phyloP scores from a whole-genome alignment of 2,329 filamentous ascomycete genomes.

The Colletotrichum neosansevieriae region DNA sequence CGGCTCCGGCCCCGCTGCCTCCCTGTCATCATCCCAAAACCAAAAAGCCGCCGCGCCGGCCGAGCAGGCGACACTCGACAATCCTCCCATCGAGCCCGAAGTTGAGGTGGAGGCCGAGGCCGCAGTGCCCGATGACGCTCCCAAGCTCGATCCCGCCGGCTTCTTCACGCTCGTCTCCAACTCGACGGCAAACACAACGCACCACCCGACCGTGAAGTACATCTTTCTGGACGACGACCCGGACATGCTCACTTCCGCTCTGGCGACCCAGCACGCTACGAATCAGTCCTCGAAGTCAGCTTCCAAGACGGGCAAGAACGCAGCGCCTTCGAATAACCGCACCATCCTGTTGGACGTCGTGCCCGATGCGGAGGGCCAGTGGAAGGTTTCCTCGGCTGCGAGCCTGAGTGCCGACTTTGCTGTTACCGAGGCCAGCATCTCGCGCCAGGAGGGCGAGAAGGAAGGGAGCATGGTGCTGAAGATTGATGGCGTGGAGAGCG shows the following conservation, averaged over 20 bases:
- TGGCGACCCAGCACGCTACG: conserved; percentile 51
- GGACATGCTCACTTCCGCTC: conserved; percentile 78
- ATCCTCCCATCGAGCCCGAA: not conserved
- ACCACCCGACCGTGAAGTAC: conserved; percentile 91
- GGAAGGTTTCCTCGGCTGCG: conserved; percentile 74
- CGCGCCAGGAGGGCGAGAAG: conserved; percentile 53
- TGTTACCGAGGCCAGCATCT: conserved; percentile 60
- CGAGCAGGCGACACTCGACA: not conserved
- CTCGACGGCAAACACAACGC: conserved; percentile 75
- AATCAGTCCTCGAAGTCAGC: conserved; percentile 45
- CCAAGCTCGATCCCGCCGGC: conserved; percentile 39
- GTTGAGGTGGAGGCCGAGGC: not conserved
- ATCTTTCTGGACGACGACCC: conserved; percentile 93
- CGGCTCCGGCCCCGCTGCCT: not conserved
- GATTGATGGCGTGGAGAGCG: conserved; percentile 67
- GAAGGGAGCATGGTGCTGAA: conserved; percentile 65
- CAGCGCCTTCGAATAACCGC: conserved; percentile 50
- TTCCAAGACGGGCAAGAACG: conserved; percentile 34
- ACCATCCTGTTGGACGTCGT: conserved; percentile 69
- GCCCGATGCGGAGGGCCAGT: conserved; percentile 54
- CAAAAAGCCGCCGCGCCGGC: conserved; percentile 13
- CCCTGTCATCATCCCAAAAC: conserved; percentile 25
- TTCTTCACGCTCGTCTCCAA: conserved; percentile 89
- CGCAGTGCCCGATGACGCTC: not conserved
- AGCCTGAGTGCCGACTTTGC: conserved; percentile 82